Conservation (phyloP, 106 monocot genomes). For the Posidonia australis region DNA sequence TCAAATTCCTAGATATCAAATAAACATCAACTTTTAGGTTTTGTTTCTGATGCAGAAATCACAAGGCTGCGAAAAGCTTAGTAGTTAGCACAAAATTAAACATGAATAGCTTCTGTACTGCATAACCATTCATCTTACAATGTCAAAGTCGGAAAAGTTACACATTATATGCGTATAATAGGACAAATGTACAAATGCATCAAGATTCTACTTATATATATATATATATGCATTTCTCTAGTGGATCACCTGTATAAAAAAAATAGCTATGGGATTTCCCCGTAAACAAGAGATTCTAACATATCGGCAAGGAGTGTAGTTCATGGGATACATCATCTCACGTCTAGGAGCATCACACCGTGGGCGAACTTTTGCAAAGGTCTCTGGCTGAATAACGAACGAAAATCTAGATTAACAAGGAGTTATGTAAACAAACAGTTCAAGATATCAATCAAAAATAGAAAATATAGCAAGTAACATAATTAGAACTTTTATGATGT, state of each 20-base stretch:
- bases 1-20: no score
- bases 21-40: no score
- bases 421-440: neutral
- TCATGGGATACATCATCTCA: slow-evolving; percentile 79
- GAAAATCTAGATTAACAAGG: neutral
- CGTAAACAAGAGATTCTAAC: slow-evolving; percentile 91
- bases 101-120: no score
- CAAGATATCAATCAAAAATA: neutral
- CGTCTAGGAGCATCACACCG: slow-evolving; percentile 96
- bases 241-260: slow-evolving; percentile 79
- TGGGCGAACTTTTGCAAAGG: slow-evolving; percentile 86
- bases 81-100: no score
- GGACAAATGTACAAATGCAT: neutral
- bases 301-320: slow-evolving; percentile 87
- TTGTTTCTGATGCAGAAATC: no score
- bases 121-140: no score
- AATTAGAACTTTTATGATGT: no score
- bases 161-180: neutral
- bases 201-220: neutral
- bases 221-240: neutral
- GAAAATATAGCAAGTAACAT: neutral
- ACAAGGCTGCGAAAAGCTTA: no score
- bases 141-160: neutral
- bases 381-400: slow-evolving; percentile 60
- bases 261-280: slow-evolving; percentile 94